Percentiles rank a stretch among this genome's conserved stretches.
Evolutionary conservation across 129 eudicot genomes (phyloP).

Genomic region (Centaurea solstitialis): DNA sequence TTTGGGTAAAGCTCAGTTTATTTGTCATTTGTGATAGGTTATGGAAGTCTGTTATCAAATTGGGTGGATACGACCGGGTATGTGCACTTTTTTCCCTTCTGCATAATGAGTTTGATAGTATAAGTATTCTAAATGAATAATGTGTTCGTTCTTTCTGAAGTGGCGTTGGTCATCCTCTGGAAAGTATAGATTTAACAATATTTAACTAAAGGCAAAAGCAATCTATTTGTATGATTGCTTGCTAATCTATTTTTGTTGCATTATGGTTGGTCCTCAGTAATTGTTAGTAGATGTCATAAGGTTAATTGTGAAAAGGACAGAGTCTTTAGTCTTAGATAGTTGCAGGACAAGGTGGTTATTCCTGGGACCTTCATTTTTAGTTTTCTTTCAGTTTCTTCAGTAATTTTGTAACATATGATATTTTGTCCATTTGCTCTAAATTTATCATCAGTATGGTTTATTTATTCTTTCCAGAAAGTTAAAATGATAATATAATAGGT

Average conservation of each 20-base stretch:
- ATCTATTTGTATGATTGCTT: not conserved
- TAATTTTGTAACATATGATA: not conserved
- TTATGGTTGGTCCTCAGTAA: not conserved
- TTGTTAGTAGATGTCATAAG: not conserved
- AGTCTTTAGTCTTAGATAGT: not conserved
- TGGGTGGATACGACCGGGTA: slow-evolving; percentile 91
- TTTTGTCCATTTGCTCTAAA: not conserved
- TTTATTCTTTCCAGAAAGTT: slow-evolving; percentile 2
- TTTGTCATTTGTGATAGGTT: slow-evolving; percentile 56
- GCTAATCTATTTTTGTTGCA: not conserved
- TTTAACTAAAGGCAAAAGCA: not conserved
- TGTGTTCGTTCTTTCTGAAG: not conserved
- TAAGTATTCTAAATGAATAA: not conserved
- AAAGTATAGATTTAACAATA: not conserved
- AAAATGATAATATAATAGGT: slow-evolving; percentile 1
- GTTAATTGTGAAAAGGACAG: not conserved
- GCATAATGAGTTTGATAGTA: not conserved
- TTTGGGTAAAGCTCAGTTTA: slow-evolving; percentile 4
- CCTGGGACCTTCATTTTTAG: not conserved
- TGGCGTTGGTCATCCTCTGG: not conserved
- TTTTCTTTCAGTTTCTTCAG: not conserved
- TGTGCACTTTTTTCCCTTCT: not conserved
- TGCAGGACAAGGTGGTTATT: not conserved
- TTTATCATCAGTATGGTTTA: not conserved
- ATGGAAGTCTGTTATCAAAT: slow-evolving; percentile 68